These are phyloP conservation scores for Lactuca sativa DNA, from an alignment of 129 eudicot genomes.

Conservation along the genomic window DNA sequence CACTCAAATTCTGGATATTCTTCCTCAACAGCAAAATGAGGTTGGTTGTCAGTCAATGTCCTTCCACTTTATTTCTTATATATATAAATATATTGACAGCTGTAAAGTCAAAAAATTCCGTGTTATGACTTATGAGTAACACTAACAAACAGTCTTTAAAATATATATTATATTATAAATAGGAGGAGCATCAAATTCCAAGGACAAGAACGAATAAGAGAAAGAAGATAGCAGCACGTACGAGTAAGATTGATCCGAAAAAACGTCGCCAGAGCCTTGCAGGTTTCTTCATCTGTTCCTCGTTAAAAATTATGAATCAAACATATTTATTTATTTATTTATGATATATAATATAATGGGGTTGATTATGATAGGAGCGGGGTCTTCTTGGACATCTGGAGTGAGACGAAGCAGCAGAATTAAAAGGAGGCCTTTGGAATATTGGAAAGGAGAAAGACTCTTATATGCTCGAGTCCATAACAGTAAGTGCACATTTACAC, in stretches of 20 bases:
- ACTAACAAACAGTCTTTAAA: not conserved
- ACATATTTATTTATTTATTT: no score
- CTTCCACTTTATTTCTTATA: not conserved
- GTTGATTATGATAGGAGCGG: slow-evolving; percentile 45
- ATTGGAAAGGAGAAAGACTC: slow-evolving; percentile 90
- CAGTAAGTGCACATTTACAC: slow-evolving; percentile 42
- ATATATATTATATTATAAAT: no score
- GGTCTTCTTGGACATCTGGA: slow-evolving; percentile 63
- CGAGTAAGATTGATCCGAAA: slow-evolving; percentile 26
- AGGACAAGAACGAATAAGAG: slow-evolving; percentile 20
- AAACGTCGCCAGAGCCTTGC: slow-evolving; percentile 51
- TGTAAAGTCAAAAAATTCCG: not conserved
- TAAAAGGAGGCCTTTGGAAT: slow-evolving; percentile 73
- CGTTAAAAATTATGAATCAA: no score
- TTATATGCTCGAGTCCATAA: slow-evolving; percentile 68
- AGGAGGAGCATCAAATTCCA: slow-evolving; percentile 5
- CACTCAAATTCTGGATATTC: slow-evolving; percentile 26
- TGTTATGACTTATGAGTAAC: no score
- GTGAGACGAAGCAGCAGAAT: slow-evolving; percentile 81
- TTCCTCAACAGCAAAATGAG: slow-evolving; percentile 40
- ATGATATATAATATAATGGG: no score
- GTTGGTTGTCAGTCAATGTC: slow-evolving; percentile 44
- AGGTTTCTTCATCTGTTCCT: slow-evolving; percentile 26
- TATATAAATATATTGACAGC: not conserved
- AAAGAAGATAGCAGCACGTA: slow-evolving; percentile 21